Conservation (phyloP, 345 rosid species). For the Adansonia digitata region DNA sequence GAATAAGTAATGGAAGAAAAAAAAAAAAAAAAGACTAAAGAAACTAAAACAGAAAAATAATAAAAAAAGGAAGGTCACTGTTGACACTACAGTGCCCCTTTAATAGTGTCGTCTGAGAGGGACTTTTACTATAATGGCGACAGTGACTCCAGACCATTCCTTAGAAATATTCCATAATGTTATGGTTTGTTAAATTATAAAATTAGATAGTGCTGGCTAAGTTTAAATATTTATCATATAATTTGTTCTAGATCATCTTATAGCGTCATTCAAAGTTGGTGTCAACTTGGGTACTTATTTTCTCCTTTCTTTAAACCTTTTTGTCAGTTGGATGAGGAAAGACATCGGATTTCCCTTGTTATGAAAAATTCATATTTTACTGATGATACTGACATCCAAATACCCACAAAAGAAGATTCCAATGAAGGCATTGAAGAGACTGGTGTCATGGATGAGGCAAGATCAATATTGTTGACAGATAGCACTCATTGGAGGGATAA, state of each 20-base stretch:
- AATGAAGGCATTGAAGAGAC: slow-evolving; percentile 37
- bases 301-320: slow-evolving; percentile 12
- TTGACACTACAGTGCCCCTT: neutral
- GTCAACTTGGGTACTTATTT: neutral
- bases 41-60: neutral
- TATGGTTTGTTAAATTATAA: neutral
- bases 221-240: neutral
- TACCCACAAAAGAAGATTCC: slow-evolving; percentile 34
- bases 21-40: neutral
- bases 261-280: neutral
- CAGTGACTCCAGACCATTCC: neutral
- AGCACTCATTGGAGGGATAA: slow-evolving; percentile 24
- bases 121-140: neutral
- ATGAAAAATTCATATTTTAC: slow-evolving; percentile 60
- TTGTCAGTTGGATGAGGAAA: slow-evolving; percentile 69
- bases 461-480: slow-evolving; percentile 15
- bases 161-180: neutral
- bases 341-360: slow-evolving; percentile 74
- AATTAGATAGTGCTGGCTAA: neutral
- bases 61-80: neutral
- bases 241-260: neutral
- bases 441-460: slow-evolving; percentile 24
- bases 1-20: neutral
- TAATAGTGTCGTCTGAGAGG: neutral
- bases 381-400: slow-evolving; percentile 27